Base-by-base conservation (phyloP, 2,329 filamentous ascomycete species). In the Zymoseptoria passerinii region DNA sequence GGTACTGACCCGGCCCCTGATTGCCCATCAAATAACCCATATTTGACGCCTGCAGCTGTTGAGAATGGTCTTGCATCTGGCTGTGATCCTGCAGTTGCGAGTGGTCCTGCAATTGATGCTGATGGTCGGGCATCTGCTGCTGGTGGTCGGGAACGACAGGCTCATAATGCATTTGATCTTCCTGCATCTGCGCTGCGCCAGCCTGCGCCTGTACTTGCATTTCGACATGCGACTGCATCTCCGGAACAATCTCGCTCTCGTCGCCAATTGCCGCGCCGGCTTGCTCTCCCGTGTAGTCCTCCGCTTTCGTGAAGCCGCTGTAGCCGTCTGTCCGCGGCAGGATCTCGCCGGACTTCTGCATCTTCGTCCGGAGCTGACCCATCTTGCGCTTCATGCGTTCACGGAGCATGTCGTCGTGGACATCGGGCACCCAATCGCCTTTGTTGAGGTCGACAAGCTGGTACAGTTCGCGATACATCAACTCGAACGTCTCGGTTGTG, bases 291-390 rank as follows among this genome's bases (percentile, higher is more conserved):
- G 68, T 70, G 56, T 69, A 71, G 61, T 71, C 65, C 40, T 70
- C 68, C 4, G 67, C 66, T 55, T 70, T 70, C 50, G 66, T 64
- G 58, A 68, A 72, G 9, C 70, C 70, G 29, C 62, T 64, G 54
- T 70, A 72, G 23, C 66, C 69, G 55, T 72, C 70, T 6, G 62
- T 61, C 4, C 69, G 66, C 19, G 63, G 59, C 28, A 73, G 57
- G 28, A 73, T 73, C 58, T 73, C 71, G 28, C 71, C 71, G n/a
- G 68, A 70, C 66, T 72, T 72, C 53, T 70, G 68, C 71, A 73
- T 73, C 61, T 72, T 72, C 44, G 68, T 68, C 40, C 71, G 67
- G n/a, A 73, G 61, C 54, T 72, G 70, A 8, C 66, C 68, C 70
- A 73, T 72, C 58, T 73, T 73, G 28, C 70, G 66, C 62, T 72